Evolutionary conservation across 2,329 filamentous ascomycete species (phyloP), one percentile per base, ranked within the genome.

Genomic region (Botryotinia globosa): DNA sequence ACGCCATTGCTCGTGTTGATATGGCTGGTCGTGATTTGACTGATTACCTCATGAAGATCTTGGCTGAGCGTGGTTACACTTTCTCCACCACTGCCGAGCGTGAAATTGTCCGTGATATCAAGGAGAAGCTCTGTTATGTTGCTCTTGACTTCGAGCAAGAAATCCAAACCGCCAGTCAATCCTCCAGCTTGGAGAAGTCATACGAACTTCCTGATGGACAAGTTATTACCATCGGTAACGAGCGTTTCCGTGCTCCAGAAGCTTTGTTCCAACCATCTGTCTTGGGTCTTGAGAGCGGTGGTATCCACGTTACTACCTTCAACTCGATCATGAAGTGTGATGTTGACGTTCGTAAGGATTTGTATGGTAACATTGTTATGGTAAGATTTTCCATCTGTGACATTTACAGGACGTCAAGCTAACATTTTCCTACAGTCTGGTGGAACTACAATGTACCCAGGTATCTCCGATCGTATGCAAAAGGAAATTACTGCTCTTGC

Each of bases 271-370:
- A 98, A 90, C 96, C 96, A 83, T 96, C 92, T 79, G 95, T 98
- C 81, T 89, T 99, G 81, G 96, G 96, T 91, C 94, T 98, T 82
- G 96, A 99, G 88, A 94, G 91, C 85, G 95, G 95, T 83, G 96
- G 96, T 87, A 98, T 99, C 87, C 96, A 98, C 88, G 94, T 97
- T 84, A 98, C 95, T 84, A 98, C 96, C 82, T 98, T 98, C 93
- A 98, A 98, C 92, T 98, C 96, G 82, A 98, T 99, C 92, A 98
- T 98, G 94, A 99, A 99, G 93, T 98, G 96, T 86, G 96, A 99
- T 87, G 94, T 99, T 85, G 96, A 99, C 85, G 96, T 99, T 87
- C 93, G 96, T 89, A 98, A 98, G 92, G 96, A 98, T 86, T 91
- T 99, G 80, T 99, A 99, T 87, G 94, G 94, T 85, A 99, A 99